phyloP scores from a whole-genome alignment of 2,329 filamentous ascomycete species.

The Eutypella sp. region DNA sequence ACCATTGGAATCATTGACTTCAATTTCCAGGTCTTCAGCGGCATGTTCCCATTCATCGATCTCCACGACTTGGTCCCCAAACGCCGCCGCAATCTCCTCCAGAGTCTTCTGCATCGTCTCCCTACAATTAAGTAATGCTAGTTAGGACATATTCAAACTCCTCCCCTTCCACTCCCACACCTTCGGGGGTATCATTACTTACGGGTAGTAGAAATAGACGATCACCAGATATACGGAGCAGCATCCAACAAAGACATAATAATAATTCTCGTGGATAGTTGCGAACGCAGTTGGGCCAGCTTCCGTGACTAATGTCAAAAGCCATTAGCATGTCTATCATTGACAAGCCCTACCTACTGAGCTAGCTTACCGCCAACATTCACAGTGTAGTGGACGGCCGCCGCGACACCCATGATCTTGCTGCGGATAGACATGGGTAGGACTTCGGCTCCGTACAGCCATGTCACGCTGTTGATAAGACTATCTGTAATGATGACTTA shows the following conservation, averaged over 20 bases:
- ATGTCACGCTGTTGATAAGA: conserved; percentile 46
- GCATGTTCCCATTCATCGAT: conserved; percentile 1
- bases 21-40: too few relatives aligned
- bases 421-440: conserved; percentile 44
- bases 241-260: conserved; percentile 53
- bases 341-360: conserved; percentile 12
- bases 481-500: conserved; percentile 17
- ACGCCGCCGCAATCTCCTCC: conserved; percentile 43
- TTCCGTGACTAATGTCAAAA: conserved; percentile 36
- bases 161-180: too few relatives aligned
- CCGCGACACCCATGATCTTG: conserved; percentile 48
- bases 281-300: conserved; percentile 48
- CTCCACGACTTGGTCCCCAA: conserved; percentile 40
- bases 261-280: conserved; percentile 50
- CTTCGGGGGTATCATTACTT: too few relatives aligned
- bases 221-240: conserved; percentile 43
- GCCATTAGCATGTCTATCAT: not conserved
- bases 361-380: conserved; percentile 33
- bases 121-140: too few relatives aligned
- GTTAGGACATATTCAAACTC: too few relatives aligned
- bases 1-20: too few relatives aligned
- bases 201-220: conserved; percentile 48
- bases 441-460: conserved; percentile 48
- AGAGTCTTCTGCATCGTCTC: conserved; percentile 44
- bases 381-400: conserved; percentile 46